Evolutionary conservation across 2,329 filamentous ascomycete species (phyloP), one percentile per base, ranked within the genome.

Genomic region (Aspergillus tamarii): DNA sequence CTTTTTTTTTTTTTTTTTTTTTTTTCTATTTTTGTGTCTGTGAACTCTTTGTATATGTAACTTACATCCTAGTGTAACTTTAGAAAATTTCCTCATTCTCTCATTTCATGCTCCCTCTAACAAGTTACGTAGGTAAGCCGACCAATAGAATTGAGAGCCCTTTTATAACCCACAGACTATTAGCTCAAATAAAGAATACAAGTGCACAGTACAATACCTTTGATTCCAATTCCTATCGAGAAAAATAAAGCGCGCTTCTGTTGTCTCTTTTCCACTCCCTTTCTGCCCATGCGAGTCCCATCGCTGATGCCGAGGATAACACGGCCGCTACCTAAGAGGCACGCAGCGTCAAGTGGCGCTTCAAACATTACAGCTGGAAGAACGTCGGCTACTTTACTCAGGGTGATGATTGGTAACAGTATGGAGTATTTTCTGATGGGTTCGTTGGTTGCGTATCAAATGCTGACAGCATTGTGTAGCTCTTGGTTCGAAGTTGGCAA

Each of bases 81-180:
- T 10, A 9, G 3, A 41, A 41, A n/a, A 0, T 3, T 41, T 41
- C 1, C 0, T 16, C 14, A n/a, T 9, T n/a, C 19, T 3, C 19
- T n/a, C 7, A 8, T 3, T n/a, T 10, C 8, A 19, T 1, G 39
- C 39, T n/a, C 19, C 9, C 16, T 4, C 8, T 5, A 3, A 10
- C 16, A 2, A 0, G n/a, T n/a, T 41, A 3, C 16, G 3, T 19
- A 3, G 5, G 5, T 41, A n/a, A 19, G 7, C 8, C 19, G 2
- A 41, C 3, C 10, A 19, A 1, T 9, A 10, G 0, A 2, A 9
- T 19, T 0, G 1, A n/a, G 16, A 4, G 9, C 2, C 2, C 36
- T 41, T 19, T 5, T 19, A 8, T 39, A 16, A 2, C 3, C 11
- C 14, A 39, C 4, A 19, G 4, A 2, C 5, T 7, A 7, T 16